These are phyloP conservation scores for Ophiostoma perfectum DNA, from an alignment of 2,329 filamentous ascomycete genomes.

Conservation along the genomic window DNA sequence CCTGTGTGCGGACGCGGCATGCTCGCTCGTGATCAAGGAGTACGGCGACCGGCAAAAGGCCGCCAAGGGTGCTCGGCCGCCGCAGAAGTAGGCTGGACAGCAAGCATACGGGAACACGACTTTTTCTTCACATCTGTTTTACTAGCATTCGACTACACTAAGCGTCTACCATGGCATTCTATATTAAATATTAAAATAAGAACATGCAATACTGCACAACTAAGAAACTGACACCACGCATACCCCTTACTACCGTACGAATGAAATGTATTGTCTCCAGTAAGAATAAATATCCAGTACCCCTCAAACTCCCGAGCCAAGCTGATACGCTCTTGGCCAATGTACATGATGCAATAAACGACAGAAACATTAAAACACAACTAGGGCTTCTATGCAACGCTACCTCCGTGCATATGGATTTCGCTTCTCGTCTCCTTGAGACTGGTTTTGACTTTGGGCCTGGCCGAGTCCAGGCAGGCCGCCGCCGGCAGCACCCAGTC, in stretches of 20 bases:
- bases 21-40: slow-evolving; percentile 76
- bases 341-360: not conserved
- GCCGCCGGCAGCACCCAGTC: slow-evolving; percentile 29
- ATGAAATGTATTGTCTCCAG: not conserved
- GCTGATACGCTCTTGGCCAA: not conserved
- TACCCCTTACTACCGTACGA: too few species aligned
- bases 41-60: slow-evolving; percentile 58
- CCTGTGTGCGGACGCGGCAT: slow-evolving; percentile 81
- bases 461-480: slow-evolving; percentile 32
- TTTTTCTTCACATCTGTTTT: not conserved
- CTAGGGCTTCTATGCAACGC: not conserved
- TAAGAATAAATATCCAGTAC: not conserved
- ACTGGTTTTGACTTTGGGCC: slow-evolving; percentile 34
- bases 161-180: not conserved
- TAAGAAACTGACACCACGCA: too few species aligned
- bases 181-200: not conserved
- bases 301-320: not conserved
- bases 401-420: not conserved
- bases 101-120: not conserved
- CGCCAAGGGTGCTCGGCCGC: slow-evolving; percentile 33
- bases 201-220: not conserved
- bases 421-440: slow-evolving; percentile 39
- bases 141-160: not conserved
- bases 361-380: not conserved
- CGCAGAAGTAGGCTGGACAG: slow-evolving; percentile 16